Evolutionary conservation across 192 early-diverging fungal genomes (phyloP).

Genomic region (Lobosporangium transversale): DNA sequence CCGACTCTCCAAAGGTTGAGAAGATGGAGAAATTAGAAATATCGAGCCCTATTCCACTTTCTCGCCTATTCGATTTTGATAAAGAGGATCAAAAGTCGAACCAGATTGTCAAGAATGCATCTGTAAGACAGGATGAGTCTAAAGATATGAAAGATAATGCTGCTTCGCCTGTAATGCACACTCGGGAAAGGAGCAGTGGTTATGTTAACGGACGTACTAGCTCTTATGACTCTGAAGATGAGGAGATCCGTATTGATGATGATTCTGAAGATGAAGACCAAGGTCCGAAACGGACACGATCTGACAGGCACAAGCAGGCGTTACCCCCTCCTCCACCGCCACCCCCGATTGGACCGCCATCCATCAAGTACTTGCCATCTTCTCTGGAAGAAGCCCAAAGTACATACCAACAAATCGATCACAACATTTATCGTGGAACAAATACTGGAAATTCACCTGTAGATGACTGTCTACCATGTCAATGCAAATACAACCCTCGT

Average conservation of each 20-base stretch:
- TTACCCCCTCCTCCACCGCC: constrained; percentile 39
- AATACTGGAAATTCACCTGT: constrained; percentile 74
- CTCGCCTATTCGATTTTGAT: constrained; percentile 49
- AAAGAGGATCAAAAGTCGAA: constrained; percentile 40
- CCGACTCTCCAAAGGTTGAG: constrained; percentile 27
- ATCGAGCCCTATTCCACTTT: constrained; percentile 38
- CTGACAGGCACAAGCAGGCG: constrained; percentile 3
- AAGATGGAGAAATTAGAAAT: constrained; percentile 30
- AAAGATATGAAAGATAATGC: constrained; percentile 22
- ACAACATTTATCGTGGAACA: constrained; percentile 76
- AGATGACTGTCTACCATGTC: constrained; percentile 81
- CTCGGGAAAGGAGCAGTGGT: background rate
- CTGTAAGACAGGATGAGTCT: constrained; percentile 33
- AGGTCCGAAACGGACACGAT: background rate
- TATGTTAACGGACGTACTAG: constrained; percentile 1
- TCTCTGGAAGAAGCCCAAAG: constrained; percentile 63
- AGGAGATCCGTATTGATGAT: constrained; percentile 37
- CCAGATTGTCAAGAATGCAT: constrained; percentile 34
- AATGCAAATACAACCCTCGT: constrained; percentile 78
- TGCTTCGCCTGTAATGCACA: background rate
- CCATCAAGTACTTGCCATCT: constrained; percentile 49
- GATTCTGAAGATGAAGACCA: constrained; percentile 17
- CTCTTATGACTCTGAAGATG: constrained; percentile 33
- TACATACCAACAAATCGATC: constrained; percentile 71
- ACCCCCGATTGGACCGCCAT: constrained; percentile 44